Evolutionary conservation across 257 asterid genomes (phyloP).

Genomic region (Thymus mandschuricus): DNA sequence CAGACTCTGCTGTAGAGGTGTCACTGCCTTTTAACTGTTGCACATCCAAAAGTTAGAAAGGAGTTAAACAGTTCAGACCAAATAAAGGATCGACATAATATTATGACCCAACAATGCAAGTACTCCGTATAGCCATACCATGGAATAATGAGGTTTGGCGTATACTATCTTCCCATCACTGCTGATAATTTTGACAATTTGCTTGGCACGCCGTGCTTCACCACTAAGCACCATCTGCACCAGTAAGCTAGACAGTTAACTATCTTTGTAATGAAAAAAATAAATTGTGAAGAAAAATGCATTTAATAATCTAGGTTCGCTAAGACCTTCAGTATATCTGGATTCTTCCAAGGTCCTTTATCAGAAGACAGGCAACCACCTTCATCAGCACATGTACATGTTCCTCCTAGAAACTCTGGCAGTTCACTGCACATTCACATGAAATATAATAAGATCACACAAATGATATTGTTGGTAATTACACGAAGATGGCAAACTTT

Average conservation of each 20-base stretch:
- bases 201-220: slow-evolving; percentile 82
- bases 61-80: slow-evolving; percentile 10
- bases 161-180: slow-evolving; percentile 95
- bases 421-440: slow-evolving; percentile 55
- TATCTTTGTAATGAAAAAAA: too few relatives aligned
- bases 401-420: slow-evolving; percentile 84
- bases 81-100: slow-evolving; percentile 2
- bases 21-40: slow-evolving; percentile 66
- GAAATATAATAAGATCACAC: slow-evolving; percentile 22
- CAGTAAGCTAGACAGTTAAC: not conserved
- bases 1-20: slow-evolving; percentile 80
- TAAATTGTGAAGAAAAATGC: too few relatives aligned
- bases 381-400: slow-evolving; percentile 70
- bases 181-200: slow-evolving; percentile 85
- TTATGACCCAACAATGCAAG: slow-evolving; percentile 11
- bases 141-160: slow-evolving; percentile 81
- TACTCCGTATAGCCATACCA: slow-evolving; percentile 47
- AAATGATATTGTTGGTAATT: slow-evolving; percentile 3
- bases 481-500: not conserved
- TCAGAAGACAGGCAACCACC: slow-evolving; percentile 86
- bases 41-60: slow-evolving; percentile 24
- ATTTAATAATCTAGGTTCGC: slow-evolving; percentile 1
- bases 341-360: slow-evolving; percentile 90
- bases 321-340: slow-evolving; percentile 68
- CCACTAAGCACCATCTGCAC: slow-evolving; percentile 81